Evolutionary conservation across 169 alveolate species (phyloP), one percentile per base, ranked within the genome.

Genomic region (Plasmodium yoelii): DNA sequence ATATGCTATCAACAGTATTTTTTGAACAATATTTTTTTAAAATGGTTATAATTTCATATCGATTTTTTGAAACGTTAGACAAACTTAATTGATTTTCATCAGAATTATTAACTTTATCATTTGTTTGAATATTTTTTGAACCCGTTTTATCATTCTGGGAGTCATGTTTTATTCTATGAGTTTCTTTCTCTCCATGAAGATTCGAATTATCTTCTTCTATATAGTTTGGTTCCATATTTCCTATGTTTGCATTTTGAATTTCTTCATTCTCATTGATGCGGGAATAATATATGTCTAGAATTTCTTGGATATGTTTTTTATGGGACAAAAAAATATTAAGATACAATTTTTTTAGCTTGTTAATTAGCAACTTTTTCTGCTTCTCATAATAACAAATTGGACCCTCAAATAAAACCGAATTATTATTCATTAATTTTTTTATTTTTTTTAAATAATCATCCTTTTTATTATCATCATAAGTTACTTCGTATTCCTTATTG

Each of bases 1-100:
- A 77, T 19, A 61, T 19, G 8, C 19, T 13, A 64, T 75, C 47
- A 22, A n/a, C 34, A 69, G 24, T 63, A 5, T 60, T 73, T 51
- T 77, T 77, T 39, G 75, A 39, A 26, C 63, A 49, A 44, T 57
- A 77, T 18, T 56, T 55, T 77, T 77, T 77, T 77, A 77, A 44
- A 24, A 77, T 77, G 0, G 57, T 44, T 63, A 77, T 61, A 15
- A 77, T 34, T 22, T 77, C 44, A 22, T 77, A 77, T 56, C 6
- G 63, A 19, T 42, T 34, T 57, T 77, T 77, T 44, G 57, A 13
- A 7, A 42, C 15, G 18, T 22, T 56, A 22, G 44, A 34, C 8
- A 63, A 46, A 42, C 53, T 24, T 9, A 9, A 47, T 77, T 51
- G 67, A 18, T 24, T 63, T 47, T 34, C 24, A 34, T 49, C 24